Conservation (phyloP, 176 grass and related monocot species). For the Cymbopogon citratus region DNA sequence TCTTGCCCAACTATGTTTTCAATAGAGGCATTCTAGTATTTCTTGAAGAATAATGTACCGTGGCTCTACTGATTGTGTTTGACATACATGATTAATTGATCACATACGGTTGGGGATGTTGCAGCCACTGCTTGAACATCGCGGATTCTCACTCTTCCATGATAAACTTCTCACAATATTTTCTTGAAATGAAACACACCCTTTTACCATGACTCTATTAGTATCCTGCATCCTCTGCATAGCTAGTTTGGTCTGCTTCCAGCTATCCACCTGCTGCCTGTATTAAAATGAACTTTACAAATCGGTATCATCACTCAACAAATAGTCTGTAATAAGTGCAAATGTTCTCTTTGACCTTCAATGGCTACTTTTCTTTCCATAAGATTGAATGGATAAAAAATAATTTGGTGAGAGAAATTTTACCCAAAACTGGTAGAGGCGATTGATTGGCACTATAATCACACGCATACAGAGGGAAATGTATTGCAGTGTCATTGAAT, state of each 20-base stretch:
- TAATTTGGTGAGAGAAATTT: not conserved
- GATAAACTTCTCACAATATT: not conserved
- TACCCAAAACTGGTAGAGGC: not conserved
- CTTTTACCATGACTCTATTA: not conserved
- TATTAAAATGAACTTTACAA: not conserved
- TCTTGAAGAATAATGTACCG: not conserved
- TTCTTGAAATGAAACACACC: not conserved
- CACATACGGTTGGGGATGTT: not conserved
- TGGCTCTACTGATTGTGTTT: not conserved
- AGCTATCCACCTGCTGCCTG: not conserved
- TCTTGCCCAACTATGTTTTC: conserved; percentile 17
- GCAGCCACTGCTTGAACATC: not conserved
- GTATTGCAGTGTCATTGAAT: not conserved
- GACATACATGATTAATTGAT: not conserved
- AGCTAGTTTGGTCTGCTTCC: not conserved
- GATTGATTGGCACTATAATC: not conserved
- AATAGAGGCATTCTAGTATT: not conserved
- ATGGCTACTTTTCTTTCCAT: not conserved
- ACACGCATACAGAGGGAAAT: not conserved
- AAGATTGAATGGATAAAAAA: not conserved
- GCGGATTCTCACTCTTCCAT: not conserved
- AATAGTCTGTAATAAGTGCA: not conserved
- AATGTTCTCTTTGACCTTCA: not conserved
- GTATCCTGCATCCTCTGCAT: not conserved
- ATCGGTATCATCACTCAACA: not conserved